Evolutionary conservation across 2,329 filamentous ascomycete genomes (phyloP), one percentile per base, ranked within the genome.

Genomic region (Fusarium tricinctum): DNA sequence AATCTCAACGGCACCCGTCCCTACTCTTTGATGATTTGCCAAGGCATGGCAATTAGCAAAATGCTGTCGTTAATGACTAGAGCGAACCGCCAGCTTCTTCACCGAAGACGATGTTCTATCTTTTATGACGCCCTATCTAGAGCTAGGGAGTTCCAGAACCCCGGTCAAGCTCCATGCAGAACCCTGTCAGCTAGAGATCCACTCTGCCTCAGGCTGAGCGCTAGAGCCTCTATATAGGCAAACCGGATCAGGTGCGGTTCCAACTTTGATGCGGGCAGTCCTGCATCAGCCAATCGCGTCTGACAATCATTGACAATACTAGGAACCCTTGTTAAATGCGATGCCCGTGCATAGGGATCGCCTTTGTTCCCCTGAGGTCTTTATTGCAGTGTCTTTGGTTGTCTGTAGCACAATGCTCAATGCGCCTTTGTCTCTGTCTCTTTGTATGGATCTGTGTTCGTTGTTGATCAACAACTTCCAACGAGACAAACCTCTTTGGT

Each of bases 1-100:
- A 73, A 73, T 73, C 68, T 58, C 47, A 28, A 45, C 28, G n/a
- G 39, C 42, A 67, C 57, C 69, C 63, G 66, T 47, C 66, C 59
- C 69, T 61, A 63, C 70, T 46, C 62, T 33, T 45, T 58, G 7
- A 9, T 52, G 53, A 59, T 46, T 44, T 56, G 44, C 55, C 54
- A 59, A 54, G 58, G 42, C 46, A 50, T 26, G 19, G 45, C 38
- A 56, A 48, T 51, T 50, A 40, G 44, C 30, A 26, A 68, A 26
- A 15, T 42, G 26, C 9, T 23, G 40, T 38, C 46, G 45, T 47
- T 43, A 68, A 68, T 65, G 60, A 68, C n/a, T 20, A 12, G 33
- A 23, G 33, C 65, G 60, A 38, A 20, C 9, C 15, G 19, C 8
- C 19, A 14, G 5, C 12, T 39, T 20, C 13, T 8, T 8, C 30